These are phyloP conservation scores for Coniosporium apollinis DNA, from an alignment of 495 filamentous ascomycete genomes.

Conservation along the genomic window DNA sequence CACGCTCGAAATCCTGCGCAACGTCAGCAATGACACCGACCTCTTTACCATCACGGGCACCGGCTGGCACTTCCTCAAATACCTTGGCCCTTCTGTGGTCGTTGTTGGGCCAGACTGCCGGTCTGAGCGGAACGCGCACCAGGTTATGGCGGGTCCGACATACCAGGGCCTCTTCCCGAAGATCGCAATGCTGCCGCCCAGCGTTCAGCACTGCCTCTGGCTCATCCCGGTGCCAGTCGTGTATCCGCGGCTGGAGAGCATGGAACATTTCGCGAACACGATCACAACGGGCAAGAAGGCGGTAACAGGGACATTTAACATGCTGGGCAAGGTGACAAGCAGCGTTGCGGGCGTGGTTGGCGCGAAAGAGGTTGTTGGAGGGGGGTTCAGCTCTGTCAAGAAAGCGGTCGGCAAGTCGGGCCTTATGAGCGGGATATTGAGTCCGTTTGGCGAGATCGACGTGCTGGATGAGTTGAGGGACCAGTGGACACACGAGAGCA, in stretches of 20 bases:
- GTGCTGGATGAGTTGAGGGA: conserved; percentile 86
- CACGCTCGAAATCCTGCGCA: conserved; percentile 79
- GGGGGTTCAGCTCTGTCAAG: conserved; percentile 86
- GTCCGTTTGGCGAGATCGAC: conserved; percentile 94
- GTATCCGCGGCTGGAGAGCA: conserved; percentile 80
- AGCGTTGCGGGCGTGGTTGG: conserved; percentile 89
- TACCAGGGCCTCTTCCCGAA: conserved; percentile 97
- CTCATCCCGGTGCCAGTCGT: conserved; percentile 82
- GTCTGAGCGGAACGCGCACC: conserved; percentile 74
- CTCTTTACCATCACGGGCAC: conserved; percentile 93
- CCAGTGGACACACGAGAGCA: conserved; percentile 95
- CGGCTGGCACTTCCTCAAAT: conserved; percentile 97
- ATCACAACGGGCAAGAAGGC: conserved; percentile 93
- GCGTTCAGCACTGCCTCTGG: conserved; percentile 90
- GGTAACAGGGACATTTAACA: conserved; percentile 85
- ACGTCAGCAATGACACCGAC: conserved; percentile 68
- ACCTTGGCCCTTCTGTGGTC: conserved; percentile 77
- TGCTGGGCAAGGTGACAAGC: conserved; percentile 83
- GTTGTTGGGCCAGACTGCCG: conserved; percentile 81
- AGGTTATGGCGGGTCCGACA: conserved; percentile 89
- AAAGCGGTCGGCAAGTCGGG: conserved; percentile 88
- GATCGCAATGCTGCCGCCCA: conserved; percentile 75
- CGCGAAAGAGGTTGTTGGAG: conserved; percentile 76
- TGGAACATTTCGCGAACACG: conserved; percentile 75
- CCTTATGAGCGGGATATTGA: conserved; percentile 84